These are phyloP conservation scores for Gracilariopsis chorda DNA, from an alignment of 23 red algal genomes.

Conservation along the genomic window DNA sequence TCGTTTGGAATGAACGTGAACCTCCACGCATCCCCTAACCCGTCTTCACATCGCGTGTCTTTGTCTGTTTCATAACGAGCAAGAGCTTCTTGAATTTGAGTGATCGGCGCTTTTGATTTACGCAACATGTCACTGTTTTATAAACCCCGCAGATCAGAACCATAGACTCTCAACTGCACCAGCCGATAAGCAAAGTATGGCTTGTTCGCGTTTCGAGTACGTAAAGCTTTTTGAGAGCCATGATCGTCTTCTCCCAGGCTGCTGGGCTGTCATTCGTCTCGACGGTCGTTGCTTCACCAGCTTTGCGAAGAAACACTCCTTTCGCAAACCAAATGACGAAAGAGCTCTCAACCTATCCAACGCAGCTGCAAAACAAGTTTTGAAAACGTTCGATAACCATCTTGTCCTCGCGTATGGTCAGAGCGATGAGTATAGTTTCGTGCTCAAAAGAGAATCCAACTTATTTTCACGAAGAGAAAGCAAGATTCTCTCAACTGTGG, in stretches of 20 bases:
- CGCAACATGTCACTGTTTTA: too few species aligned
- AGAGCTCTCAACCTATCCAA: conserved; percentile 66
- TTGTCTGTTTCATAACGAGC: too few species aligned
- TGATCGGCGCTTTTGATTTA: too few species aligned
- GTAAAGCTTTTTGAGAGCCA: conserved; percentile 82
- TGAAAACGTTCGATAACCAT: conserved; percentile 59
- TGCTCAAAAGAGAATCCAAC: conserved; percentile 56
- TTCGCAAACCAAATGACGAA: conserved; percentile 82
- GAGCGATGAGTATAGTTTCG: conserved; percentile 88
- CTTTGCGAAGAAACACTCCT: conserved; percentile 68
- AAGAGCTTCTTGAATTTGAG: too few species aligned
- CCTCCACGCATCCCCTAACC: too few species aligned
- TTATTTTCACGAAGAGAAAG: conserved; percentile 67
- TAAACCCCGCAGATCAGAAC: too few species aligned
- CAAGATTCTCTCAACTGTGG: conserved; percentile 84
- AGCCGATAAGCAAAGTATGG: too few species aligned
- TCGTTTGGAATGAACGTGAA: too few species aligned
- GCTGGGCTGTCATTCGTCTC: conserved; percentile 86
- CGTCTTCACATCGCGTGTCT: too few species aligned
- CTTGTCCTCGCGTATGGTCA: conserved; percentile 80
- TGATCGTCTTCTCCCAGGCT: conserved; percentile 75
- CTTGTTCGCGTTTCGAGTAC: conserved; percentile 91
- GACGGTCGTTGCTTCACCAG: conserved; percentile 85
- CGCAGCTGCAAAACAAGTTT: conserved; percentile 42
- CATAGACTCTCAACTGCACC: too few species aligned